phyloP scores from a whole-genome alignment of 1,139 yeast genomes.

The Candida neerlandica region DNA sequence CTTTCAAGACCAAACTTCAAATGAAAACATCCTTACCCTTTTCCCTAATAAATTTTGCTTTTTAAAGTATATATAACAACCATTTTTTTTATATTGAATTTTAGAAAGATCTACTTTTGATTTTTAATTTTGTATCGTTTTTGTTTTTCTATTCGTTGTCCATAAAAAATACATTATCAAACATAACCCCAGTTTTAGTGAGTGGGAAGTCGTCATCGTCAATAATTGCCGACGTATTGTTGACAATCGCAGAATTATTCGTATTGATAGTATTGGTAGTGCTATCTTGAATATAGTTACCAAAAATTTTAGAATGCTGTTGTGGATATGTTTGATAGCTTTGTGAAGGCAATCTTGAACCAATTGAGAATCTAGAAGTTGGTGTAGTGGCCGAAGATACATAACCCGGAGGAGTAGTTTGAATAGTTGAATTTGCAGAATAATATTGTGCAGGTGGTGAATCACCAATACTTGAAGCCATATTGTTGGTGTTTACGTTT shows the following conservation, averaged over 20 bases:
- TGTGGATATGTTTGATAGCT: conserved; percentile 6
- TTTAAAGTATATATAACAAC: background rate
- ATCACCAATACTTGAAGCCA: too few relatives aligned
- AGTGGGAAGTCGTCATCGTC: conserved; percentile 37
- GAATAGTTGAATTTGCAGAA: conserved; percentile 8
- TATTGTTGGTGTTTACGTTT: conserved; percentile 4
- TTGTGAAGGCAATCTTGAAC: conserved; percentile 7
- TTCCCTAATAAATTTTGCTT: conserved; percentile 5
- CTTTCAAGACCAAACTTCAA: background rate
- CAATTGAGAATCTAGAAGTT: conserved; percentile 11
- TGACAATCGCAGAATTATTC: too few relatives aligned
- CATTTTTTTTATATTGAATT: background rate
- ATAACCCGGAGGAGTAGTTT: conserved; percentile 7
- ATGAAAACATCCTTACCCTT: background rate
- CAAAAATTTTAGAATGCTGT: conserved; percentile 1
- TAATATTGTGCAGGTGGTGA: conserved; percentile 20
- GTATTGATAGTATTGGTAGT: conserved; percentile 18
- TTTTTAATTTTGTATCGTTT: conserved; percentile 7
- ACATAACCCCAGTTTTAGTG: conserved; percentile 27
- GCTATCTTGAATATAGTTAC: conserved; percentile 21
- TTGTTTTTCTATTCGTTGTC: conserved; percentile 21
- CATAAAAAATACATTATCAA: conserved; percentile 43
- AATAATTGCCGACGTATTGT: conserved; percentile 42
- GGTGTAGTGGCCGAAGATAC: conserved; percentile 11
- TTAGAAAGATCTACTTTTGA: background rate